These are phyloP conservation scores for Scedosporium aurantiacum DNA, from an alignment of 2,329 filamentous ascomycete species.

Conservation along the genomic window DNA sequence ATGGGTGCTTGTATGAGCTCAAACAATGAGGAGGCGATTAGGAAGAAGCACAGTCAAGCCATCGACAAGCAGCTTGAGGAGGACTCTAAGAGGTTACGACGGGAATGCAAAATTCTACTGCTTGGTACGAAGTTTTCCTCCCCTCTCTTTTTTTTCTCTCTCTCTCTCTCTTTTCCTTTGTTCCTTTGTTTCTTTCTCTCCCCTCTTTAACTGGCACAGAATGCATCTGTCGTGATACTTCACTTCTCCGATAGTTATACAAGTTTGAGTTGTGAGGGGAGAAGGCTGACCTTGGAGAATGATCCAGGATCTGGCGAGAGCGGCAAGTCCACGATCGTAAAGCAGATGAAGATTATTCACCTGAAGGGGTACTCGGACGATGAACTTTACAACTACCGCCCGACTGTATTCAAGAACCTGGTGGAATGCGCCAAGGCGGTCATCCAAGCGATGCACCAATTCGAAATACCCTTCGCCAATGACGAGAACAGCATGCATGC, in stretches of 20 bases:
- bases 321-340: slow-evolving; percentile 98
- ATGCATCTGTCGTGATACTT: background rate
- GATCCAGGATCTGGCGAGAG: slow-evolving; percentile 84
- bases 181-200: background rate
- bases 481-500: slow-evolving; percentile 63
- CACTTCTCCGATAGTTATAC: background rate
- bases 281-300: background rate
- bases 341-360: slow-evolving; percentile 99
- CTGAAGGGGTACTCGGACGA: slow-evolving; percentile 94
- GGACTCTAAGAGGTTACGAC: slow-evolving; percentile 80
- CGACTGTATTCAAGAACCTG: slow-evolving; percentile 97
- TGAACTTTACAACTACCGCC: slow-evolving; percentile 84
- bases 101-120: slow-evolving; percentile 97
- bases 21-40: slow-evolving; percentile 73
- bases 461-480: slow-evolving; percentile 68
- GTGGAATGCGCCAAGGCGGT: slow-evolving; percentile 93
- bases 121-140: slow-evolving; percentile 54
- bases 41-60: slow-evolving; percentile 92
- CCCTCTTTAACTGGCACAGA: background rate
- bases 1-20: slow-evolving; percentile 96
- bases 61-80: slow-evolving; percentile 93
- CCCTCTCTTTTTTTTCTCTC: slow-evolving; percentile 6
- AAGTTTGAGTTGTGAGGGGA: background rate
- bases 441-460: slow-evolving; percentile 83
- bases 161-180: background rate